phyloP scores from a whole-genome alignment of 2,329 filamentous ascomycete species.

The Phialophora tarda region DNA sequence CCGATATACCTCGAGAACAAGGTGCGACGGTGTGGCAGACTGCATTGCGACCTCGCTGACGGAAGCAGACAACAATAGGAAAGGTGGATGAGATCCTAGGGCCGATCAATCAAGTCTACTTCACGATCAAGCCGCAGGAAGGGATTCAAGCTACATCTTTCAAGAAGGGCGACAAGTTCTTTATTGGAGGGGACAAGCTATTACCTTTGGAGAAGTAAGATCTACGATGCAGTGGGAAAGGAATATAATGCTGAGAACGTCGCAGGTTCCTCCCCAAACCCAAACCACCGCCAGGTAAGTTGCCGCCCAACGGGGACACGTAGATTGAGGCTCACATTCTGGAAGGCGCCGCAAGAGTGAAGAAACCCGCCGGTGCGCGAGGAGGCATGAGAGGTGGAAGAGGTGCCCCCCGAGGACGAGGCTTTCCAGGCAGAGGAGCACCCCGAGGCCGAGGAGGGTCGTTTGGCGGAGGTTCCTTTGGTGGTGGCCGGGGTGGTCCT shows the following conservation, averaged over 20 bases:
- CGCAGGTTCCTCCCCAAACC: slow-evolving; percentile 87
- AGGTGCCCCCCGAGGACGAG: slow-evolving; percentile 45
- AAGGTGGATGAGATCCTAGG: slow-evolving; percentile 98
- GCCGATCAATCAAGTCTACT: slow-evolving; percentile 96
- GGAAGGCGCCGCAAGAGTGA: slow-evolving; percentile 57
- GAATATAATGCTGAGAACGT: slow-evolving; percentile 33
- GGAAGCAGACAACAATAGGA: slow-evolving; percentile 74
- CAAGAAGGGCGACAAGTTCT: slow-evolving; percentile 97
- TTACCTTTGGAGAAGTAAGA: slow-evolving; percentile 81
- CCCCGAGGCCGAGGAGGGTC: slow-evolving; percentile 38
- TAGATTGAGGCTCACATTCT: slow-evolving; percentile 19
- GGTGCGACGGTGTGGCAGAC: slow-evolving; percentile 53
- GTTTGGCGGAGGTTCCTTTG: slow-evolving; percentile 37
- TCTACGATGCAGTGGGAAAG: slow-evolving; percentile 14
- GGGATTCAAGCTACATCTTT: slow-evolving; percentile 94
- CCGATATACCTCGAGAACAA: slow-evolving; percentile 99
- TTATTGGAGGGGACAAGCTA: slow-evolving; percentile 91
- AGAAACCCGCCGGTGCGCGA: slow-evolving; percentile 50
- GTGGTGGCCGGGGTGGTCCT: slow-evolving; percentile 38
- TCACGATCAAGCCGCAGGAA: slow-evolving; percentile 96
- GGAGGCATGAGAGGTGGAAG: slow-evolving; percentile 57
- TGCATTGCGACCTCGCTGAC: slow-evolving; percentile 19
- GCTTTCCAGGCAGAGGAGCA: slow-evolving; percentile 45
- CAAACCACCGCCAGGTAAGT: slow-evolving; percentile 67
- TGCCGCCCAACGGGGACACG: neutral